phyloP scores from a whole-genome alignment of 2,329 filamentous ascomycete genomes.

The Fusarium sp. region DNA sequence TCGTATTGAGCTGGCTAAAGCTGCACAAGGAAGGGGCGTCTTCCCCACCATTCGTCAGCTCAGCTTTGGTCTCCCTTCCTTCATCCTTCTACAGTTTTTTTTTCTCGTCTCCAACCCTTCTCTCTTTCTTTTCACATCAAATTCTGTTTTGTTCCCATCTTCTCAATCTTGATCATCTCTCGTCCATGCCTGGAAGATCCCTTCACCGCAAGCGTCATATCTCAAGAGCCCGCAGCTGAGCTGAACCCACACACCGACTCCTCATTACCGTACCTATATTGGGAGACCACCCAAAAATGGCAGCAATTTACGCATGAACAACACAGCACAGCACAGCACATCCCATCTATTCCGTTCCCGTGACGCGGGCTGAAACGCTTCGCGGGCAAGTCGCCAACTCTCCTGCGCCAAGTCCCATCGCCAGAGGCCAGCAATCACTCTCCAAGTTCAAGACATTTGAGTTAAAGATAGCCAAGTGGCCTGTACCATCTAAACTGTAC shows the following conservation, averaged over 20 bases:
- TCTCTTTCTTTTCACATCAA: neutral
- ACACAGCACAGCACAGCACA: slow-evolving; percentile 12
- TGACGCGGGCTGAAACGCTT: slow-evolving; percentile 33
- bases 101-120: neutral
- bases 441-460: slow-evolving; percentile 15
- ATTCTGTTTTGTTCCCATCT: neutral
- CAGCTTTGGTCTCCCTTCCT: neutral
- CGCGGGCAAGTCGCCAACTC: neutral
- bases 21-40: slow-evolving; percentile 18
- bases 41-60: slow-evolving; percentile 27
- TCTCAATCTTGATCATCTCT: neutral
- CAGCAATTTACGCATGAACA: slow-evolving; percentile 18
- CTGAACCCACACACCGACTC: slow-evolving; percentile 2
- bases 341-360: neutral
- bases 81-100: neutral
- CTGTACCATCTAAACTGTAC: slow-evolving; percentile 17
- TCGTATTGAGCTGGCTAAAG: slow-evolving; percentile 6
- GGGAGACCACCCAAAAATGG: slow-evolving; percentile 16
- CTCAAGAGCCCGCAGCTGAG: neutral
- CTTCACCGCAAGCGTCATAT: neutral
- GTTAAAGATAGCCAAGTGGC: slow-evolving; percentile 29
- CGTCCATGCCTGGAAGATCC: neutral
- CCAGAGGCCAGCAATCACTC: slow-evolving; percentile 11
- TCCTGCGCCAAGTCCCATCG: neutral
- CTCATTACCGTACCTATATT: slow-evolving; percentile 5